Evolutionary conservation across 805 yeast genomes (phyloP).

Genomic region (Candida sphagnicola): DNA sequence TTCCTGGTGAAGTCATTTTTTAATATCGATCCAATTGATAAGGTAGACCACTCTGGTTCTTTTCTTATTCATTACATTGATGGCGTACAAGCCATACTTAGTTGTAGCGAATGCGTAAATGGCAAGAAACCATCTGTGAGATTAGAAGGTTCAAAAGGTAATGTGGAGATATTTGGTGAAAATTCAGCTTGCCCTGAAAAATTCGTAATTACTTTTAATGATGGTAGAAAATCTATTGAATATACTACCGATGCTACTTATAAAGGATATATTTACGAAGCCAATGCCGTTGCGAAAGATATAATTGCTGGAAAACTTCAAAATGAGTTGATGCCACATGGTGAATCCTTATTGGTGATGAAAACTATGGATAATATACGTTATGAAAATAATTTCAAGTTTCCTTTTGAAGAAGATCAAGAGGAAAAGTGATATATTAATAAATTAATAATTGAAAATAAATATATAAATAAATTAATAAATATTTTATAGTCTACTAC

Average conservation of each 20-base stretch:
- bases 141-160: constrained; percentile 31
- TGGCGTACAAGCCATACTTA: constrained; percentile 39
- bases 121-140: constrained; percentile 27
- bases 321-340: constrained; percentile 35
- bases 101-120: constrained; percentile 22
- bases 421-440: background rate
- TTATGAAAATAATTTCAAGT: constrained; percentile 38
- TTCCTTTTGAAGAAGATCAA: constrained; percentile 34
- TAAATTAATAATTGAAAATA: no score
- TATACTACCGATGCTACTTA: constrained; percentile 34
- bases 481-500: no score
- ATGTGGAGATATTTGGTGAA: constrained; percentile 23
- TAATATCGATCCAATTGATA: constrained; percentile 30
- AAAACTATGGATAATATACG: constrained; percentile 46
- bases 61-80: constrained; percentile 33
- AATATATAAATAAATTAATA: no score
- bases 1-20: constrained; percentile 28
- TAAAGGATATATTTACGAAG: constrained; percentile 53
- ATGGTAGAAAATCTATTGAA: constrained; percentile 19
- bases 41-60: constrained; percentile 40
- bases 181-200: constrained; percentile 31
- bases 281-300: constrained; percentile 49
- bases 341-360: constrained; percentile 46
- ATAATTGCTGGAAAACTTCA: constrained; percentile 35
- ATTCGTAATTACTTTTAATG: constrained; percentile 29